These are phyloP conservation scores for Pyrenopolyporus hunteri DNA, from an alignment of 495 filamentous ascomycete genomes.

Conservation along the genomic window DNA sequence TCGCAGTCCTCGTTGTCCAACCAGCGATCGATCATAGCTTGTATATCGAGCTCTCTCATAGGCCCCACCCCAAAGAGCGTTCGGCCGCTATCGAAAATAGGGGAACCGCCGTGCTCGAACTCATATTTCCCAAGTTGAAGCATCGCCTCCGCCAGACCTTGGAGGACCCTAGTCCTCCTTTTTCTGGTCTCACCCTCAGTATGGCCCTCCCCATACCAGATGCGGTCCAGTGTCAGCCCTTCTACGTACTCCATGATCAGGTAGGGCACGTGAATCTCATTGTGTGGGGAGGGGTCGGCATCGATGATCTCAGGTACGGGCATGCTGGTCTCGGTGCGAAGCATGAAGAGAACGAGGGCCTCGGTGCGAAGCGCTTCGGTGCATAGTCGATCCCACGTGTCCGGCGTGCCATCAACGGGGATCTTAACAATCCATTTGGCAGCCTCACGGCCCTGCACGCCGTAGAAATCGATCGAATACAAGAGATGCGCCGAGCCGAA, in stretches of 20 bases:
- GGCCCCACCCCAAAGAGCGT: slow-evolving; percentile 13
- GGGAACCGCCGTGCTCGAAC: slow-evolving; percentile 31
- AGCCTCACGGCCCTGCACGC: background rate
- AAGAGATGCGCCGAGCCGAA: slow-evolving; percentile 37
- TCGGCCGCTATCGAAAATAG: slow-evolving; percentile 24
- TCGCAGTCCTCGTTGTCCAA: slow-evolving; percentile 26
- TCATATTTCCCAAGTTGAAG: slow-evolving; percentile 29
- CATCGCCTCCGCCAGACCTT: slow-evolving; percentile 22
- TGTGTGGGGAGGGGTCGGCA: slow-evolving; percentile 24
- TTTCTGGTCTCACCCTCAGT: background rate
- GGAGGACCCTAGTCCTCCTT: slow-evolving; percentile 16
- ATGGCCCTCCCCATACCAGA: slow-evolving; percentile 24
- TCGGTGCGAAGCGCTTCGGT: slow-evolving; percentile 29
- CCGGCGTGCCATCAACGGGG: slow-evolving; percentile 27
- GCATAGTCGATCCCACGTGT: slow-evolving; percentile 25
- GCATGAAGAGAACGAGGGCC: slow-evolving; percentile 26
- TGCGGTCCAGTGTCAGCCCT: slow-evolving; percentile 24
- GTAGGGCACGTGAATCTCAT: slow-evolving; percentile 30
- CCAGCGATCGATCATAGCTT: slow-evolving; percentile 35
- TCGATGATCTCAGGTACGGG: slow-evolving; percentile 38
- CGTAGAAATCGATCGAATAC: slow-evolving; percentile 20
- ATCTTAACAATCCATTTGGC: slow-evolving; percentile 38
- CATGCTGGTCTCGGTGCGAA: slow-evolving; percentile 19
- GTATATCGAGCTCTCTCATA: slow-evolving; percentile 23
- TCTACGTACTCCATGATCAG: slow-evolving; percentile 36